Base-by-base conservation (phyloP, 2,329 filamentous ascomycete genomes). In the Curvularia eragrostidis region DNA sequence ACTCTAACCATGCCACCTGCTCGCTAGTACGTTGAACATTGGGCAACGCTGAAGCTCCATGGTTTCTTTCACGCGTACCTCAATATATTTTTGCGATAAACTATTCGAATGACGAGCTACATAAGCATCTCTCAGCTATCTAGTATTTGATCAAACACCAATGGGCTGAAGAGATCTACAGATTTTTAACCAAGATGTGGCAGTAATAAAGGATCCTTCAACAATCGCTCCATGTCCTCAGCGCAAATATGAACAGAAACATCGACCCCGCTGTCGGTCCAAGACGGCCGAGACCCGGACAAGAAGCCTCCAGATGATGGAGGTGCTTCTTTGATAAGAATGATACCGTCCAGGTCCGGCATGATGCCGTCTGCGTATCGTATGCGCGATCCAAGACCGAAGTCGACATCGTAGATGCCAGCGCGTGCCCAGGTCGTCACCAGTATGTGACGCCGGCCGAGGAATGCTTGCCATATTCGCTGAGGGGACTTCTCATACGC, bases 371-470 rank as follows among this genome's bases (percentile, higher is more conserved):
- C 54, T 0, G 58, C 58, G 23, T 61, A 57, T 7, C 58, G 47
- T 15, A 57, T 54, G 5, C 51, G 47, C 18, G 51, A 54, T 1
- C 58, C 51, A 4, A 61, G 15, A 10, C 58, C 54, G 38, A 54
- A 54, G 9, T 61, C 58, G 38, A 61, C 32, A 28, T 52, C 41
- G n/a, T 52, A 52, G 10, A 52, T 46, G 32, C 58, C 58, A 1
- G 58, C 58, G 18, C 58, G 58, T n/a, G 51, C 58, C 58, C 54
- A 61, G 1, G 54, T 58, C 1, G 58, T 61, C 30, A 61, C 58
- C 26, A 61, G n/a, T 8, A 58, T 50, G 15, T 61, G 58, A 3
- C 58, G 42, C 10, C 21, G 51, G 24, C 58, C 58, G 1, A 61
- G 30, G 12, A 58, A 61, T 19, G 48, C 58, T 18, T 61, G 58